These are phyloP conservation scores for Xerocomellus intermedius DNA, from an alignment of 768 basidiomycete species.

Conservation along the genomic window DNA sequence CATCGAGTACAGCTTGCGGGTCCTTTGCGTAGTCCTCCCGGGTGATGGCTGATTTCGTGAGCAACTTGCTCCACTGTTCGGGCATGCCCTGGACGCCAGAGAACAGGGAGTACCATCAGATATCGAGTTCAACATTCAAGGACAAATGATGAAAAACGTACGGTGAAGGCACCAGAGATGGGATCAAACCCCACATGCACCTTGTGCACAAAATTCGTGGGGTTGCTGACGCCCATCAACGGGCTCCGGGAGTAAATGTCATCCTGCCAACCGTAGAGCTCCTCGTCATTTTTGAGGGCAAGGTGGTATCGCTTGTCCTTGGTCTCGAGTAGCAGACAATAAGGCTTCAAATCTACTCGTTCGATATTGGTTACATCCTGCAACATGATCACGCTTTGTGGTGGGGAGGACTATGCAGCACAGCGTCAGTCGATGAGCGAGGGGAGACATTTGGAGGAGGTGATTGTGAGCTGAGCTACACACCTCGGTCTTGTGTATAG, in stretches of 20 bases:
- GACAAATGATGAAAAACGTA: slow-evolving; percentile 38
- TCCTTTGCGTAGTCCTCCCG: slow-evolving; percentile 97
- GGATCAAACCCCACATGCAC: slow-evolving; percentile 98
- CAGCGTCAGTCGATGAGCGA: slow-evolving; percentile 2
- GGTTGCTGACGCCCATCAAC: slow-evolving; percentile 89
- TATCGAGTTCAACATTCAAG: neutral
- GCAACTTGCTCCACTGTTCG: slow-evolving; percentile 95
- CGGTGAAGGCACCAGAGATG: slow-evolving; percentile 90
- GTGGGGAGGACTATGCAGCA: slow-evolving; percentile 44
- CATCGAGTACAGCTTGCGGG: slow-evolving; percentile 95
- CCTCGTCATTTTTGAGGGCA: slow-evolving; percentile 89
- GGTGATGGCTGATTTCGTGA: slow-evolving; percentile 96
- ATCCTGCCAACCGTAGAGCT: slow-evolving; percentile 98
- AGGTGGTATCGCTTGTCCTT: slow-evolving; percentile 80
- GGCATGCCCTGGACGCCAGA: slow-evolving; percentile 72
- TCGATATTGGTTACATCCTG: slow-evolving; percentile 85
- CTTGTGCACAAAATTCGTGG: slow-evolving; percentile 98
- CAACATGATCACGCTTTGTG: slow-evolving; percentile 62
- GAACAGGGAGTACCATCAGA: neutral
- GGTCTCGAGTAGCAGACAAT: slow-evolving; percentile 85
- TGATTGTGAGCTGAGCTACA: slow-evolving; percentile 24
- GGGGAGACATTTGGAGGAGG: neutral
- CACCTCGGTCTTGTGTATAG: slow-evolving; percentile 92
- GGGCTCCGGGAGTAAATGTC: slow-evolving; percentile 93
- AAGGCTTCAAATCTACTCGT: slow-evolving; percentile 91